These are phyloP conservation scores for Thielaviopsis ethacetica DNA, from an alignment of 2,329 filamentous ascomycete genomes.

Conservation along the genomic window DNA sequence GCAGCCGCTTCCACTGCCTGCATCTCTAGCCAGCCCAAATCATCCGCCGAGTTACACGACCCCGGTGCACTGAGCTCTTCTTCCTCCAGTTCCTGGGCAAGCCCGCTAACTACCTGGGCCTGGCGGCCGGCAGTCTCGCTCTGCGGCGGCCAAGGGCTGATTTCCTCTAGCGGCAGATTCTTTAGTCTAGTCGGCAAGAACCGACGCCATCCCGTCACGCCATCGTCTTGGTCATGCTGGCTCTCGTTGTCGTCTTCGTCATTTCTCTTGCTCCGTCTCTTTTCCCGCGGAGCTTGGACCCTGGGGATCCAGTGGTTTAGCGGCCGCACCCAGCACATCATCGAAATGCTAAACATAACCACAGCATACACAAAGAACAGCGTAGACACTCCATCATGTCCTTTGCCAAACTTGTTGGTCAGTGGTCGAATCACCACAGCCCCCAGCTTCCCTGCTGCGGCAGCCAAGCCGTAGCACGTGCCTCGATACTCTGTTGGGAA, in stretches of 20 bases:
- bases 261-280: neutral
- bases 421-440: constrained; percentile 16
- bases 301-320: neutral
- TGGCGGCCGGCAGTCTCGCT: neutral
- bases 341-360: constrained; percentile 4
- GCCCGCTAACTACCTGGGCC: neutral
- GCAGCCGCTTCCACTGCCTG: neutral
- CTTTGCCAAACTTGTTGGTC: constrained; percentile 7
- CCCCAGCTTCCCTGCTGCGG: constrained; percentile 18
- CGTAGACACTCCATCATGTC: constrained; percentile 4
- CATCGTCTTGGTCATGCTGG: neutral
- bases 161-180: constrained; percentile 6
- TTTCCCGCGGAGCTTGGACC: neutral
- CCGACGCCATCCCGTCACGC: neutral
- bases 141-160: constrained; percentile 6
- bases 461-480: constrained; percentile 18
- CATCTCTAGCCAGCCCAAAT: constrained; percentile 8
- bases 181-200: constrained; percentile 1
- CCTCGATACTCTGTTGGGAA: constrained; percentile 19
- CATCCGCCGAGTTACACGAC: constrained; percentile 1
- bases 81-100: constrained; percentile 5
- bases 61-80: constrained; percentile 7
- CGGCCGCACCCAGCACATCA: constrained; percentile 2
- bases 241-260: neutral
- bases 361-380: constrained; percentile 8